A percentile compares a stretch with the other conserved stretches of the same genome.
These are phyloP conservation scores for Fonsecaea nubica DNA, from an alignment of 2,329 filamentous ascomycete genomes.

Conservation along the genomic window DNA sequence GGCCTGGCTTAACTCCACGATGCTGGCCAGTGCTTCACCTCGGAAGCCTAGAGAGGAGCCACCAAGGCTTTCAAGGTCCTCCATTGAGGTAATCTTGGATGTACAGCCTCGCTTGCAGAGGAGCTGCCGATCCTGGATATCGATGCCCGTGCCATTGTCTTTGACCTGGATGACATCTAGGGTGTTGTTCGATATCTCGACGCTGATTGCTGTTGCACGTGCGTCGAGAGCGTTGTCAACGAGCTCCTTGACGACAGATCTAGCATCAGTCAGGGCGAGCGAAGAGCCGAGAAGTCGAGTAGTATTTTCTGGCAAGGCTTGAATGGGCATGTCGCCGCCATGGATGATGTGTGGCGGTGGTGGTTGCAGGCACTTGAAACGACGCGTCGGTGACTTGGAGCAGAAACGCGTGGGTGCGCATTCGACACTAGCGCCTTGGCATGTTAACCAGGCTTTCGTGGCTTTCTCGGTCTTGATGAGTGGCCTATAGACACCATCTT, in stretches of 20 bases:
- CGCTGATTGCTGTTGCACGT: constrained; percentile 61
- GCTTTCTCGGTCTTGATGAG: no score
- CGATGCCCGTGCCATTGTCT: constrained; percentile 69
- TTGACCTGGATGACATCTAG: constrained; percentile 68
- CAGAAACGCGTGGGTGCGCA: constrained; percentile 4
- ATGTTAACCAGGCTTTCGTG: not conserved
- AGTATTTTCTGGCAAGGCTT: constrained; percentile 50
- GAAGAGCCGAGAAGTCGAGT: constrained; percentile 62
- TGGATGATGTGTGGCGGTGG: not conserved
- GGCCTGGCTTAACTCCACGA: constrained; percentile 63
- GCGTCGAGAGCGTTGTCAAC: constrained; percentile 73
- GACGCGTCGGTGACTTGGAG: not conserved
- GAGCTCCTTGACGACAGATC: constrained; percentile 68
- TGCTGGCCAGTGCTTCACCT: constrained; percentile 68
- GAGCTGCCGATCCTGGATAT: constrained; percentile 60
- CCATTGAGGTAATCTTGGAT: constrained; percentile 66
- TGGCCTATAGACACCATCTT: not conserved
- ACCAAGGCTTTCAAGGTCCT: constrained; percentile 63
- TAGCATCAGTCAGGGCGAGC: constrained; percentile 63
- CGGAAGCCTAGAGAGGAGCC: constrained; percentile 67
- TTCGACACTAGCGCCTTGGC: not conserved
- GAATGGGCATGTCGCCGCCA: constrained; percentile 53
- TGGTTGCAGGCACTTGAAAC: not conserved
- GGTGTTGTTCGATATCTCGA: constrained; percentile 66
- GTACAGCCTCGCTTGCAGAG: constrained; percentile 66